phyloP scores from a whole-genome alignment of 148 eudicot species.

The Vaccinium vitisidaea region DNA sequence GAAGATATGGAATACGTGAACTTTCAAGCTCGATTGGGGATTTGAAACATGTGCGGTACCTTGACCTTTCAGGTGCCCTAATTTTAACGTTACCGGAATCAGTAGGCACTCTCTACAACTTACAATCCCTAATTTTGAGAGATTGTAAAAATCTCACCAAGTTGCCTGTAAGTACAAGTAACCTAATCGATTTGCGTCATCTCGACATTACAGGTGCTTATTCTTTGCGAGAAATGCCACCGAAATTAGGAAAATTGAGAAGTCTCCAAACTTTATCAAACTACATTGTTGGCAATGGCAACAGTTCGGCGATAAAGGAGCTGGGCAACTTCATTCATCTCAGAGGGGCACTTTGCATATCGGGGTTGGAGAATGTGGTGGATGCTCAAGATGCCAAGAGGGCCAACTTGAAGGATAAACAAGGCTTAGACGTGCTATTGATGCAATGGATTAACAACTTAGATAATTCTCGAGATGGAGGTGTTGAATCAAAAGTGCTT shows the following conservation, averaged over 20 bases:
- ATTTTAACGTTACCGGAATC: conserved; percentile 15
- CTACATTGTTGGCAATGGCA: conserved; percentile 12
- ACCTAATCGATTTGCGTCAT: conserved; percentile 15
- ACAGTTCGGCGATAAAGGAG: not conserved
- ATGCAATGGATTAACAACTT: conserved; percentile 5
- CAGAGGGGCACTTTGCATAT: conserved; percentile 15
- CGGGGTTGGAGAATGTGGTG: conserved; percentile 14
- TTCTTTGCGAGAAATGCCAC: conserved; percentile 20
- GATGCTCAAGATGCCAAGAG: not conserved
- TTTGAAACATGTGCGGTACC: conserved; percentile 11
- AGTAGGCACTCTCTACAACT: conserved; percentile 12
- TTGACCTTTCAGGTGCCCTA: conserved; percentile 14
- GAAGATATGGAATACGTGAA: not conserved
- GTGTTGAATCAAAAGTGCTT: conserved; percentile 11
- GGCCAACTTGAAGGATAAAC: conserved; percentile 13
- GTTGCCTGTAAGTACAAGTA: not conserved
- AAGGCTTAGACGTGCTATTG: conserved; percentile 5
- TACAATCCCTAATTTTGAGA: conserved; percentile 10
- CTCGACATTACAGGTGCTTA: not conserved
- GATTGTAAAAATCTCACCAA: not conserved
- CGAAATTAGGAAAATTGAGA: conserved; percentile 3
- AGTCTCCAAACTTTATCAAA: conserved; percentile 17
- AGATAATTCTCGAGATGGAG: not conserved
- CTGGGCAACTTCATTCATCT: conserved; percentile 12
- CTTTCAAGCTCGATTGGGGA: conserved; percentile 7